Evolutionary conservation across 2,329 filamentous ascomycete species (phyloP), one percentile per base, ranked within the genome.

Genomic region (Eutypella sp.): DNA sequence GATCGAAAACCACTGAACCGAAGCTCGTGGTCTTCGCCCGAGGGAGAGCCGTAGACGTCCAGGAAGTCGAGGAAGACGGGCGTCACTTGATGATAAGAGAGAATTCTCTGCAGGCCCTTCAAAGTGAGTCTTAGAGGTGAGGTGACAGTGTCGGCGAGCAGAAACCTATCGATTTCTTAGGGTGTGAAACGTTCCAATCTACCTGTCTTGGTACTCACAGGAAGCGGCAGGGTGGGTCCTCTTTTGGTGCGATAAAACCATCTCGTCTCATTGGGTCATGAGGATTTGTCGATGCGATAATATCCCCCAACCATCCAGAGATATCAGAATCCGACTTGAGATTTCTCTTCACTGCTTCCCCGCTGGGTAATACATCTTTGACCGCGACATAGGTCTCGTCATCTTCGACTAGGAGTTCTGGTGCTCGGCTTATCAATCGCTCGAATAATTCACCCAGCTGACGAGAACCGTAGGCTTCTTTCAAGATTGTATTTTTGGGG

Each of bases 31-130:
- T 47, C 41, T 36, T 60, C 45, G 16, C 38, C 44, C 25, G 62
- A 51, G 13, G 44, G 29, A 15, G 29, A 33, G 6, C 64, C 64
- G 44, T 61, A 50, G 5, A 44, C 48, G 10, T 48, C 13, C n/a
- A 50, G 36, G 24, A 50, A 46, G 23, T 65, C 62, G 13, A 66
- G 40, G 41, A 62, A 66, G 19, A 43, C 48, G 4, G 62, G 59
- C 55, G 62, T 62, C 4, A 65, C 58, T 55, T 67, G 64, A 41
- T 61, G 56, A 42, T 58, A 62, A 4, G 36, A 58, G 3, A 64
- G 39, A 7, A 64, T 55, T 24, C 52, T 45, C 13, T 45, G 22
- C 25, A 63, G 48, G 55, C 60, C 60, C 16, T 48, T 25, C 1
- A 48, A 52, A 3, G 52, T 61, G 20, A 62, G 51, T 22, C 43